Percentiles rank a stretch among this genome's conserved stretches.
phyloP scores from a whole-genome alignment of 2,329 filamentous ascomycete species.

The Talaromyces sp. region DNA sequence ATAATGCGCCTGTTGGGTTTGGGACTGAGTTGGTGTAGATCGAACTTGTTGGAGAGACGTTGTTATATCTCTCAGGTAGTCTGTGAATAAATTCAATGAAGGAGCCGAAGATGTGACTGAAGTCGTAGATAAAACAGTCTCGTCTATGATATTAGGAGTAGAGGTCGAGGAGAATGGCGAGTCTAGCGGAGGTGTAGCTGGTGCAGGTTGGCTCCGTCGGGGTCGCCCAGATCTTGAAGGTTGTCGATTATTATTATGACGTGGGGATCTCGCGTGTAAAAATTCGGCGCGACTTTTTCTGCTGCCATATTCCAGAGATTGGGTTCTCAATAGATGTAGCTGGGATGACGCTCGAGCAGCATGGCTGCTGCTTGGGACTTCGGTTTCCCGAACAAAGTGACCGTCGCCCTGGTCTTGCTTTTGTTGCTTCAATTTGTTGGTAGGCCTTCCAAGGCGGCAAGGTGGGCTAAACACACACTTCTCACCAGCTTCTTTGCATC shows the following conservation, averaged over 20 bases:
- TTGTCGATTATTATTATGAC: background rate
- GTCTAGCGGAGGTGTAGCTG: background rate
- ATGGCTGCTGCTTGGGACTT: background rate
- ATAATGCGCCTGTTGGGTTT: background rate
- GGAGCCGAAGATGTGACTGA: background rate
- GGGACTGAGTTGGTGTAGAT: background rate
- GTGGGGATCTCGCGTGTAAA: background rate
- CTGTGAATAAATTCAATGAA: background rate
- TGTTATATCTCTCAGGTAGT: background rate
- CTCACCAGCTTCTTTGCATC: slow-evolving; percentile 11
- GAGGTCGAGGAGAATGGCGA: background rate
- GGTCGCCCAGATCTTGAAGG: background rate
- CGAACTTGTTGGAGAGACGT: background rate
- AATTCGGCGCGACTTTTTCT: background rate
- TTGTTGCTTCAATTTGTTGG: background rate
- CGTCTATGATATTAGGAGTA: background rate
- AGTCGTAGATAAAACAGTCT: background rate
- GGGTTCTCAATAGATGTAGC: background rate
- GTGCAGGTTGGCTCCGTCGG: background rate
- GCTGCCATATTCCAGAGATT: background rate
- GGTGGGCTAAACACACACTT: slow-evolving; percentile 14
- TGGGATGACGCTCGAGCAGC: background rate
- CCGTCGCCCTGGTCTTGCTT: background rate
- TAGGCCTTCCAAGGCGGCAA: slow-evolving; percentile 9
- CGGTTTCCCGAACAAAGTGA: background rate